phyloP scores from a whole-genome alignment of 2,329 filamentous ascomycete species.

The Alternaria ethzedia region DNA sequence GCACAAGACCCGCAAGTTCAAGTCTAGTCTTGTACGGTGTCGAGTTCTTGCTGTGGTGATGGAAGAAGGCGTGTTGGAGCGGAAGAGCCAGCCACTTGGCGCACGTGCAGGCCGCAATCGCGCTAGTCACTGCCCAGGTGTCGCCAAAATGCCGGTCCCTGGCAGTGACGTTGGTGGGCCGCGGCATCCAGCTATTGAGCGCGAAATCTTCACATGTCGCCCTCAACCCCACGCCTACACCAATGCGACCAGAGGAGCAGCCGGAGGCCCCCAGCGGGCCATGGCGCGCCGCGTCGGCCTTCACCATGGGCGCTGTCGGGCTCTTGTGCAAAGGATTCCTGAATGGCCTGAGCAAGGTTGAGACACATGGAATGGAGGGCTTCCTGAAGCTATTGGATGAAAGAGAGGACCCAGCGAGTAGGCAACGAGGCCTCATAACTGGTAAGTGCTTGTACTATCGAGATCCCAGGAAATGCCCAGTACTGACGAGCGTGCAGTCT shows the following conservation, averaged over 20 bases:
- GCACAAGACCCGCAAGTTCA: neutral
- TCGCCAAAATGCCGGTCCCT: constrained; percentile 21
- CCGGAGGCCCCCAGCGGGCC: constrained; percentile 64
- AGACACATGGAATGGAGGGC: constrained; percentile 76
- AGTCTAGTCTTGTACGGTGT: neutral
- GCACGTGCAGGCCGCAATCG: constrained; percentile 7
- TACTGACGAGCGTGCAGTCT: constrained; percentile 62
- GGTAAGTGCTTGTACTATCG: constrained; percentile 58
- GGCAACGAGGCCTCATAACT: constrained; percentile 81
- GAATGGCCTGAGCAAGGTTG: constrained; percentile 73
- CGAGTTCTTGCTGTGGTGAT: neutral
- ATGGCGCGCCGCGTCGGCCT: constrained; percentile 76
- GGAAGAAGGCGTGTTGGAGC: neutral
- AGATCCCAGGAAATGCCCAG: neutral
- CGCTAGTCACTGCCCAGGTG: constrained; percentile 23
- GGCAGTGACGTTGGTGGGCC: constrained; percentile 25
- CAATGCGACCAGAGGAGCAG: constrained; percentile 53
- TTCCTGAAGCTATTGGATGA: constrained; percentile 80
- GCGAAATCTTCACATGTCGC: constrained; percentile 23
- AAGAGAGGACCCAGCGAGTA: constrained; percentile 68
- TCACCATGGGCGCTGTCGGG: constrained; percentile 76
- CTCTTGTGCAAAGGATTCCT: constrained; percentile 76
- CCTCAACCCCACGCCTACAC: constrained; percentile 15
- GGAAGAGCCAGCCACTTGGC: constrained; percentile 15
- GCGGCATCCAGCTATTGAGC: constrained; percentile 8